Evolutionary conservation across 2,329 filamentous ascomycete species (phyloP).

Genomic region (Ophidiomyces ophidiicola): DNA sequence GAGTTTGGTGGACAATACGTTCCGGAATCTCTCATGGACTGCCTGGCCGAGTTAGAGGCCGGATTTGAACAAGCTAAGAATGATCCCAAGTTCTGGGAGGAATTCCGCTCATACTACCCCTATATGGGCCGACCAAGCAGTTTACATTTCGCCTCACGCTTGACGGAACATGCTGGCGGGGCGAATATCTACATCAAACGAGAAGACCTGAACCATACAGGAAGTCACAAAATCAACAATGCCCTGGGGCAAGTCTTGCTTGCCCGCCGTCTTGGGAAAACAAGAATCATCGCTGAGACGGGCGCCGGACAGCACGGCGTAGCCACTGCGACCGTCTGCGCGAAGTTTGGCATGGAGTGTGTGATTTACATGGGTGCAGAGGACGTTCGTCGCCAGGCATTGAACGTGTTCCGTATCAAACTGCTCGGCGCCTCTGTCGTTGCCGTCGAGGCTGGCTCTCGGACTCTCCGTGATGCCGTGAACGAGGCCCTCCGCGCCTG

Average conservation of each 20-base stretch:
- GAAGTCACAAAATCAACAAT: slow-evolving; percentile 99
- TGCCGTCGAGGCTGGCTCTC: slow-evolving; percentile 79
- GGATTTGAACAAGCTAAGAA: slow-evolving; percentile 81
- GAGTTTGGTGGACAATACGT: slow-evolving; percentile 97
- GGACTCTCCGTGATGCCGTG: slow-evolving; percentile 73
- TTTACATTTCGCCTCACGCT: slow-evolving; percentile 72
- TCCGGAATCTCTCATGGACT: slow-evolving; percentile 96
- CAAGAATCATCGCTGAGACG: slow-evolving; percentile 93
- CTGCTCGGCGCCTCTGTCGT: slow-evolving; percentile 86
- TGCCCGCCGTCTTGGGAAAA: slow-evolving; percentile 79
- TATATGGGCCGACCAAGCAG: slow-evolving; percentile 95
- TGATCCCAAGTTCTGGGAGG: slow-evolving; percentile 90
- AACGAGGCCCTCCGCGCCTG: slow-evolving; percentile 91
- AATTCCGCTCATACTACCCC: slow-evolving; percentile 88
- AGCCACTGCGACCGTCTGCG: slow-evolving; percentile 91
- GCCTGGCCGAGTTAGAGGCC: slow-evolving; percentile 73
- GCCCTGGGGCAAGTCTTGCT: slow-evolving; percentile 86
- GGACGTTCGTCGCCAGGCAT: slow-evolving; percentile 85
- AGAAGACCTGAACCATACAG: slow-evolving; percentile 95
- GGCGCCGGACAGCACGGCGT: slow-evolving; percentile 97
- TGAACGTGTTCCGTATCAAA: slow-evolving; percentile 98
- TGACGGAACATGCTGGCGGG: slow-evolving; percentile 80
- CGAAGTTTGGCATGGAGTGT: slow-evolving; percentile 96
- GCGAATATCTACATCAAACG: slow-evolving; percentile 97
- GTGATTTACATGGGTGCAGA: slow-evolving; percentile 98